phyloP scores from a whole-genome alignment of 805 yeast genomes.

The Starmera amethionina region DNA sequence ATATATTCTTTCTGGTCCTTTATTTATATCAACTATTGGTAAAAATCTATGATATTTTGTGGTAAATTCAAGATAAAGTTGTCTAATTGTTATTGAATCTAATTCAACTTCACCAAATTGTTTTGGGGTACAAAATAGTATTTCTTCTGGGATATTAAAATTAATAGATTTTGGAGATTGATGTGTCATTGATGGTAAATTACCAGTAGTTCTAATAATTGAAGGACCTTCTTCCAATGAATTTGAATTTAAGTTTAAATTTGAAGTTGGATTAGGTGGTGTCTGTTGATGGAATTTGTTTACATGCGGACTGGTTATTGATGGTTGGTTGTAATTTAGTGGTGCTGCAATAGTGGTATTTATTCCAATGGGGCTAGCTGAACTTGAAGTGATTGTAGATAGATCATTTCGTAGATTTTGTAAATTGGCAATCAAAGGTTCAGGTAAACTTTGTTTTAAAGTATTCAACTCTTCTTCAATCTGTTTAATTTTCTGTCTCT shows the following conservation, averaged over 20 bases:
- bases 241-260: neutral
- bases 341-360: no score
- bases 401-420: no score
- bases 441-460: constrained; percentile 43
- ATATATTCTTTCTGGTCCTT: constrained; percentile 77
- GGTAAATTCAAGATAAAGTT: constrained; percentile 60
- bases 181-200: neutral
- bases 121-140: constrained; percentile 53
- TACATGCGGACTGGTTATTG: no score
- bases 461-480: constrained; percentile 73
- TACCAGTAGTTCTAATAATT: constrained; percentile 11
- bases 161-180: neutral
- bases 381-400: no score
- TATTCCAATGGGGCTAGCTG: no score
- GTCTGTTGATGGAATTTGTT: neutral
- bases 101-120: constrained; percentile 60
- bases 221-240: constrained; percentile 11
- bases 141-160: constrained; percentile 22
- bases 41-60: constrained; percentile 73
- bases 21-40: constrained; percentile 76
- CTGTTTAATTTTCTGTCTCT: constrained; percentile 75
- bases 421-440: constrained; percentile 4
- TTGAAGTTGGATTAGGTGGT: neutral
- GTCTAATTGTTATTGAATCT: constrained; percentile 47
- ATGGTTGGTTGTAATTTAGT: no score